These are phyloP conservation scores for Lotmaria passim DNA, from an alignment of 208 protist genomes.

Conservation along the genomic window DNA sequence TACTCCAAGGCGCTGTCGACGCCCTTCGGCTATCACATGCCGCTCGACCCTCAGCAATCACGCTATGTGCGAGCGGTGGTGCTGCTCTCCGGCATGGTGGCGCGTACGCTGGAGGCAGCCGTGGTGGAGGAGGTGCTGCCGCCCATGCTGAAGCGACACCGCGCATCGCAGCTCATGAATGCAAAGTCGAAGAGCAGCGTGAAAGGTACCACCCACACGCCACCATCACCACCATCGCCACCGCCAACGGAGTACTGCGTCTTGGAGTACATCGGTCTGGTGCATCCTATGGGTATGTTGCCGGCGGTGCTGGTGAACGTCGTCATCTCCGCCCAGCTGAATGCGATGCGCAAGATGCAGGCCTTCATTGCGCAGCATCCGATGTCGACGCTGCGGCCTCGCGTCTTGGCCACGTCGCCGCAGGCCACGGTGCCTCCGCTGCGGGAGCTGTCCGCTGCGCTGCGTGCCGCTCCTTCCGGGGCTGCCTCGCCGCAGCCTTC, in stretches of 20 bases:
- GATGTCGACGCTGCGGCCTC: conserved; percentile 26
- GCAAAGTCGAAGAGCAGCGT: background rate
- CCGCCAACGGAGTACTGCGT: conserved; percentile 39
- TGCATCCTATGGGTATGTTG: conserved; percentile 81
- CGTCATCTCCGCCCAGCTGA: conserved; percentile 64
- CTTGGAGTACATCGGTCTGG: conserved; percentile 72
- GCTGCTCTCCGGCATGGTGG: conserved; percentile 69
- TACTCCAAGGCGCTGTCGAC: conserved; percentile 79
- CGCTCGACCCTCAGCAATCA: conserved; percentile 57
- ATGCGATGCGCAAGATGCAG: conserved; percentile 51
- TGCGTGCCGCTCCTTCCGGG: conserved; percentile 5
- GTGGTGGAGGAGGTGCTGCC: conserved; percentile 18
- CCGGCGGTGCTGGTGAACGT: conserved; percentile 70
- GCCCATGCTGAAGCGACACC: conserved; percentile 21
- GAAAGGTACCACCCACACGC: no score
- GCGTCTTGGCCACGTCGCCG: background rate
- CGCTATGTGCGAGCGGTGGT: conserved; percentile 74
- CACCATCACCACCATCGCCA: background rate
- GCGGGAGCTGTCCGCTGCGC: conserved; percentile 9
- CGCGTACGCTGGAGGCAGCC: conserved; percentile 37
- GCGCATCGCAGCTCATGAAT: background rate
- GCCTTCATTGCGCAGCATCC: conserved; percentile 51
- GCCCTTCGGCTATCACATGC: conserved; percentile 55
- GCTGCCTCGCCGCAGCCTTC: background rate
- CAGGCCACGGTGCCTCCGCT: conserved; percentile 19